Conservation (phyloP, 2,329 filamentous ascomycete species). For the Arthrobotrys musiformis region DNA sequence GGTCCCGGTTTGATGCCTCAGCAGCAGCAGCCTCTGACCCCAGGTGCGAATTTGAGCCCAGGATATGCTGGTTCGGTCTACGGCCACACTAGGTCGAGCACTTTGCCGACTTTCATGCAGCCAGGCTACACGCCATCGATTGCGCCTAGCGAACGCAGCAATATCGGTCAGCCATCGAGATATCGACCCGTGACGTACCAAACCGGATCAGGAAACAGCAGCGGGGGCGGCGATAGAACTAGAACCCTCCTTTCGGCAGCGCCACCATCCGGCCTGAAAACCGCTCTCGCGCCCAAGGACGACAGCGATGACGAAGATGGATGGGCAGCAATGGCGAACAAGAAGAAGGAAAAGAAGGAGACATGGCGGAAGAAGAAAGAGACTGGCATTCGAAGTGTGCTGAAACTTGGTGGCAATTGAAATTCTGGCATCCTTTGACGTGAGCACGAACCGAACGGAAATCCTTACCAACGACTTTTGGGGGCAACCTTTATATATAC, state of each 20-base stretch:
- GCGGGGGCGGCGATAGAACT: conserved; percentile 63
- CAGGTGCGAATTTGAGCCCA: conserved; percentile 56
- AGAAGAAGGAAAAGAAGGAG: conserved; percentile 75
- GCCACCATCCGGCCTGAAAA: conserved; percentile 59
- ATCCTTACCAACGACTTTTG: conserved; percentile 45
- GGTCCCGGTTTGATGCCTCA: conserved; percentile 57
- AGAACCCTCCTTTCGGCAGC: conserved; percentile 65
- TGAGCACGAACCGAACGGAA: conserved; percentile 32
- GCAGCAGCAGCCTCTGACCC: conserved; percentile 46
- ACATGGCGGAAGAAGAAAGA: conserved; percentile 73
- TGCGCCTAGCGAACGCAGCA: conserved; percentile 94
- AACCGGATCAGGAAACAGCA: conserved; percentile 60
- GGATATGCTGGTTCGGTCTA: conserved; percentile 68
- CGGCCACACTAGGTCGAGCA: conserved; percentile 58
- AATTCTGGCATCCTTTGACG: conserved; percentile 3
- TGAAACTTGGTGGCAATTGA: conserved; percentile 52
- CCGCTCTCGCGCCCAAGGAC: conserved; percentile 62
- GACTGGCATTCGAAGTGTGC: conserved; percentile 54
- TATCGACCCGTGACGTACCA: conserved; percentile 86
- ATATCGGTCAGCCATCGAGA: conserved; percentile 85
- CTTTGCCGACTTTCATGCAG: conserved; percentile 57
- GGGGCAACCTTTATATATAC: conserved; percentile 32
- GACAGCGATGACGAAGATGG: conserved; percentile 75
- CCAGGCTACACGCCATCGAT: conserved; percentile 85
- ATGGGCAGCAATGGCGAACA: conserved; percentile 77